Conservation (phyloP, 768 basidiomycete genomes). For the Lentinula detonsa region DNA sequence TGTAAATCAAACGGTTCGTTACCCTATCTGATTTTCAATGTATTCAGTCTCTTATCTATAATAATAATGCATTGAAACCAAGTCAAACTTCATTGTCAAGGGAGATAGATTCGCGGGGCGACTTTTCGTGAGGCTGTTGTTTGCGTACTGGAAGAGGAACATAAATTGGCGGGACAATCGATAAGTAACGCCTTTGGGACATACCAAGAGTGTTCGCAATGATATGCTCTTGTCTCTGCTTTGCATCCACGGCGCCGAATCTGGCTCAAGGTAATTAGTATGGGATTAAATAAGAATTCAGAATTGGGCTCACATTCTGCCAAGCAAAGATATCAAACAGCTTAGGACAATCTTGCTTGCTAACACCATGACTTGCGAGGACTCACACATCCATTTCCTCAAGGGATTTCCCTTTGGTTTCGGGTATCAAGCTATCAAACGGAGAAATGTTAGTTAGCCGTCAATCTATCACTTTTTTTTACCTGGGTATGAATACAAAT, state of each 20-base stretch:
- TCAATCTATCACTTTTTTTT: too few species aligned
- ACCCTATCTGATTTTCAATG: too few species aligned
- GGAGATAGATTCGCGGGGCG: not conserved
- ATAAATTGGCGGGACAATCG: not conserved
- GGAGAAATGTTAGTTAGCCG: conserved; percentile 22
- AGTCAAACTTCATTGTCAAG: not conserved
- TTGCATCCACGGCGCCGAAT: not conserved
- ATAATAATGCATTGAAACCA: too few species aligned
- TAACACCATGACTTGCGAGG: not conserved
- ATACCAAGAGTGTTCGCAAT: not conserved
- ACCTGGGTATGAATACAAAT: not conserved
- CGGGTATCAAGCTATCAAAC: conserved; percentile 33
- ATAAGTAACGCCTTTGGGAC: not conserved
- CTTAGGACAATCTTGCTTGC: not conserved
- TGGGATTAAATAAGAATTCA: not conserved
- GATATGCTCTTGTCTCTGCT: not conserved
- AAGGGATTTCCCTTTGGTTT: conserved; percentile 53
- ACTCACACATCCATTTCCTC: conserved; percentile 43
- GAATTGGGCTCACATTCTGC: not conserved
- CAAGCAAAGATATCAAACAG: not conserved
- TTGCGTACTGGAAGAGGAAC: not conserved
- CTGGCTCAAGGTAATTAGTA: not conserved
- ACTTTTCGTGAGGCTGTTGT: not conserved
- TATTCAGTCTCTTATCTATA: too few species aligned
- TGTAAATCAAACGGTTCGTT: too few species aligned